Conservation (phyloP, 2,329 filamentous ascomycete species). For the Cytospora schulzeri region DNA sequence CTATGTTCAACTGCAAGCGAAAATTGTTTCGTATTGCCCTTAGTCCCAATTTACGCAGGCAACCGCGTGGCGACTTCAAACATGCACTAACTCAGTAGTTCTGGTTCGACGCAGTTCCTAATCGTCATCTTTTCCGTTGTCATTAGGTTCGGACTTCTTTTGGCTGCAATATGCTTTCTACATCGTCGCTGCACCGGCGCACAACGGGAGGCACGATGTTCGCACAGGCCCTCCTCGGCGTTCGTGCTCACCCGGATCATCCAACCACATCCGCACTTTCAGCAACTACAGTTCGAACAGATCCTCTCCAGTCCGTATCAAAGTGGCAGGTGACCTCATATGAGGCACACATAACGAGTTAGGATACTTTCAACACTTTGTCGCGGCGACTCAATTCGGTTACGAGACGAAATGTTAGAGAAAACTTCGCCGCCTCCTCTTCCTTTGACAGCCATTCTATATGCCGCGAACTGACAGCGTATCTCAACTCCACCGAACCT, state of each 20-base stretch:
- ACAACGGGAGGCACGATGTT: background rate
- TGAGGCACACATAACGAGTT: background rate
- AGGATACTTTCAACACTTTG: background rate
- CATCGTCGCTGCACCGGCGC: background rate
- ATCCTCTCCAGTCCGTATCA: background rate
- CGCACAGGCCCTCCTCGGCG: constrained; percentile 29
- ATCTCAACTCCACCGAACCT: background rate
- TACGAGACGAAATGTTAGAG: background rate
- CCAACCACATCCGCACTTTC: background rate
- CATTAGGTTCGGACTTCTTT: background rate
- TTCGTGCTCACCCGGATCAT: constrained; percentile 23
- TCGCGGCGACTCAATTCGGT: background rate
- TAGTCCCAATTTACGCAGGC: background rate
- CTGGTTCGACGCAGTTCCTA: background rate
- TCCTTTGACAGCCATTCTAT: background rate
- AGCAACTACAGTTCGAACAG: background rate
- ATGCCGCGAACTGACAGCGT: background rate
- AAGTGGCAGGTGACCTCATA: background rate
- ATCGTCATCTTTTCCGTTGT: background rate
- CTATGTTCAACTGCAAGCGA: background rate
- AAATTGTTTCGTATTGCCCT: background rate
- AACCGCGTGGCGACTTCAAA: background rate
- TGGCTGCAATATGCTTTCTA: background rate
- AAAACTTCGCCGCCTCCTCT: background rate
- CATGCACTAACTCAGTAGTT: background rate